These are phyloP conservation scores for Cyberlindnera americana DNA, from an alignment of 805 yeast species.

Conservation along the genomic window DNA sequence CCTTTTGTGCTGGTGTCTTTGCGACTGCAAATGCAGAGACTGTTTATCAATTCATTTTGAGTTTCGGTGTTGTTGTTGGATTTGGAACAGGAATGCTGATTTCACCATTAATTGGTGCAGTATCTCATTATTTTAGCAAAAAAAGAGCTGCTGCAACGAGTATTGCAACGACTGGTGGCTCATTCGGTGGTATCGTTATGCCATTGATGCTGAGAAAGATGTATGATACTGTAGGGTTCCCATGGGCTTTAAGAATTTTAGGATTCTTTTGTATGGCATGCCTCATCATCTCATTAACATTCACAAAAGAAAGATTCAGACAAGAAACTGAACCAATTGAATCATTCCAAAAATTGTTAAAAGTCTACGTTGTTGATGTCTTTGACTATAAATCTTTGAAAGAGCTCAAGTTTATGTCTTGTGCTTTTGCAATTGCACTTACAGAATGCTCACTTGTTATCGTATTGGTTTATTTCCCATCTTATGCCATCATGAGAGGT, in stretches of 20 bases:
- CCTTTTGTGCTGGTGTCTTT: slow-evolving; percentile 38
- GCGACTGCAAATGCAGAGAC: slow-evolving; percentile 42
- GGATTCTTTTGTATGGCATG: slow-evolving; percentile 38
- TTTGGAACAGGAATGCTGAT: slow-evolving; percentile 44
- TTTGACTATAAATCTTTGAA: slow-evolving; percentile 37
- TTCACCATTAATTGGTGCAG: slow-evolving; percentile 40
- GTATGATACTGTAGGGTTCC: slow-evolving; percentile 42
- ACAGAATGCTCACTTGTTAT: slow-evolving; percentile 45
- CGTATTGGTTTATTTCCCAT: slow-evolving; percentile 47
- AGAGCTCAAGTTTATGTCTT: slow-evolving; percentile 43
- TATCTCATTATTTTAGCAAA: slow-evolving; percentile 42
- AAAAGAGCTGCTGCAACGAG: slow-evolving; percentile 44
- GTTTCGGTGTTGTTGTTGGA: slow-evolving; percentile 46
- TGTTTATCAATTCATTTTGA: slow-evolving; percentile 48
- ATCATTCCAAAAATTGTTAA: slow-evolving; percentile 12
- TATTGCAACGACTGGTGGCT: slow-evolving; percentile 46
- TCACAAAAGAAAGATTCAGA: slow-evolving; percentile 34
- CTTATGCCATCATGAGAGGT: slow-evolving; percentile 48
- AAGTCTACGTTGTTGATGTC: slow-evolving; percentile 19
- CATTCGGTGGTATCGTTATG: slow-evolving; percentile 47
- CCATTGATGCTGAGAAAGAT: slow-evolving; percentile 43
- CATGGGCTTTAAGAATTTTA: slow-evolving; percentile 49
- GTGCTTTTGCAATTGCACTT: slow-evolving; percentile 41
- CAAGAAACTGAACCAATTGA: slow-evolving; percentile 14
- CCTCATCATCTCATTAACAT: slow-evolving; percentile 23